Evolutionary conservation across 1,284 basidiomycete genomes (phyloP).

Genomic region (Boletus sp.): DNA sequence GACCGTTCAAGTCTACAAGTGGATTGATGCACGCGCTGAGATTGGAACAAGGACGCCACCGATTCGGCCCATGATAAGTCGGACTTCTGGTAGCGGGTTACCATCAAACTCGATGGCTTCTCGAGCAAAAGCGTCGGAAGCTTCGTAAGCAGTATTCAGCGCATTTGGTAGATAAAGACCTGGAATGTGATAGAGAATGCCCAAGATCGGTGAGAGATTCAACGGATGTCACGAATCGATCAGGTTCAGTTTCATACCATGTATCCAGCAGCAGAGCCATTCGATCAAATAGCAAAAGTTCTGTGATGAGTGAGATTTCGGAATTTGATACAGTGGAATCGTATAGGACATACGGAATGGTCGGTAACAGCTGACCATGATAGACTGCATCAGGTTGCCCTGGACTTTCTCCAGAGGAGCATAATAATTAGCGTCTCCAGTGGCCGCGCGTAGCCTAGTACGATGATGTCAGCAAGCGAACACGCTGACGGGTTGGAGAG

Average conservation of each 20-base stretch:
- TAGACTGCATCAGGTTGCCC: slow-evolving; percentile 38
- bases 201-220: too few relatives aligned
- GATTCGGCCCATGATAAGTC: slow-evolving; percentile 62
- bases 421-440: slow-evolving; percentile 39
- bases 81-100: slow-evolving; percentile 62
- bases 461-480: not conserved
- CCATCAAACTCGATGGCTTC: slow-evolving; percentile 39
- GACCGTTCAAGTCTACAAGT: not conserved
- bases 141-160: not conserved
- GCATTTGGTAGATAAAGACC: slow-evolving; percentile 15
- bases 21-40: slow-evolving; percentile 31
- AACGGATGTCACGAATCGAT: not conserved
- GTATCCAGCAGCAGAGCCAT: slow-evolving; percentile 72
- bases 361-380: slow-evolving; percentile 53
- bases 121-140: slow-evolving; percentile 31
- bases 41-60: slow-evolving; percentile 69
- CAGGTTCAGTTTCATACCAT: slow-evolving; percentile 37
- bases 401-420: slow-evolving; percentile 35
- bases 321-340: not conserved
- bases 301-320: slow-evolving; percentile 35
- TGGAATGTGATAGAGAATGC: slow-evolving; percentile 62
- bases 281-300: slow-evolving; percentile 63
- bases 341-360: slow-evolving; percentile 62
- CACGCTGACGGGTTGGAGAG: too few relatives aligned
- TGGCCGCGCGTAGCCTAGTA: slow-evolving; percentile 39